These are phyloP conservation scores for Bolboschoenoplectus hybrid DNA, from an alignment of 202 grass and related monocot genomes.

Conservation along the genomic window DNA sequence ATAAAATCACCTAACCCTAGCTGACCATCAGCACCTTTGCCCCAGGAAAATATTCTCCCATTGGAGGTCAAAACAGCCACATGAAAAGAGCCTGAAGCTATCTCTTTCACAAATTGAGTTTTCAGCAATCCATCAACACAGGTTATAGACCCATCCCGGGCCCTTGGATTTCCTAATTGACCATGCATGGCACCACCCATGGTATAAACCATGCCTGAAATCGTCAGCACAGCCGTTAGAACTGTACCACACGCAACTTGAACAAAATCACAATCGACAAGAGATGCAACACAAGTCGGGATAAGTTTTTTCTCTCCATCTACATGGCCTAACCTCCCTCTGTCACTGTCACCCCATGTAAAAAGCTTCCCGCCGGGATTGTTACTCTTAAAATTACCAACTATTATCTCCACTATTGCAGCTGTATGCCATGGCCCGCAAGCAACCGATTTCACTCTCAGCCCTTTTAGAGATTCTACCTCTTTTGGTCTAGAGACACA, in stretches of 20 bases:
- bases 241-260: conserved; percentile 77
- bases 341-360: conserved; percentile 88
- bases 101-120: conserved; percentile 79
- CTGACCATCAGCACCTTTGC: conserved; percentile 77
- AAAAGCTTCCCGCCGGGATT: conserved; percentile 83
- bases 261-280: conserved; percentile 81
- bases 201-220: conserved; percentile 85
- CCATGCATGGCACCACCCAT: conserved; percentile 69
- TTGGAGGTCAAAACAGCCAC: conserved; percentile 61
- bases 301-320: conserved; percentile 65
- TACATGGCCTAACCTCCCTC: conserved; percentile 77
- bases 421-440: conserved; percentile 96
- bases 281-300: conserved; percentile 69
- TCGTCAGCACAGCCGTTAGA: conserved; percentile 69
- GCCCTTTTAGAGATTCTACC: conserved; percentile 81
- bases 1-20: conserved; percentile 78
- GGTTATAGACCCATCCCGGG: conserved; percentile 49
- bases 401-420: conserved; percentile 77
- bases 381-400: conserved; percentile 64
- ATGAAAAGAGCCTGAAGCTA: conserved; percentile 84
- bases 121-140: conserved; percentile 73
- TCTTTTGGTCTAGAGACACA: conserved; percentile 70
- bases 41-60: conserved; percentile 91
- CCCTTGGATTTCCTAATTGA: conserved; percentile 58
- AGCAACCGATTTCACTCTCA: conserved; percentile 69